Evolutionary conservation across 495 filamentous ascomycete genomes (phyloP), one percentile per base, ranked within the genome.

Genomic region (Penicillium silybi): DNA sequence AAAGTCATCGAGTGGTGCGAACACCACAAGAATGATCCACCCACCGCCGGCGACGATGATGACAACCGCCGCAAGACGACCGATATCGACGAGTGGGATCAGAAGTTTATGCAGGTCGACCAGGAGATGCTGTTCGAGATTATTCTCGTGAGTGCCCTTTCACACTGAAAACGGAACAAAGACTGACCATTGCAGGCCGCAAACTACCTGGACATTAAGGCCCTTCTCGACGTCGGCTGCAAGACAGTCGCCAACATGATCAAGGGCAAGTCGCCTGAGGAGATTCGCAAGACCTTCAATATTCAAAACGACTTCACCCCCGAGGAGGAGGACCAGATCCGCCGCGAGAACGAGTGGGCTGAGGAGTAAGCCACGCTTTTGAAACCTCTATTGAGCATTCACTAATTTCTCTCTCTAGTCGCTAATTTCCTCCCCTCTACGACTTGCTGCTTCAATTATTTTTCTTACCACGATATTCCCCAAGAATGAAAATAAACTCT

Each of bases 111-210:
- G 93, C 93, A 97, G 72, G 93, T 98, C 8, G 93, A 98, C 65
- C 93, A 98, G 66, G 93, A 98, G 73, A 96, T 98, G 93, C 82
- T 98, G 1, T 98, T 98, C 55, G 93, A 98, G 77, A 97, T 98
- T 64, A 98, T 98, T 55, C 77, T 98, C 25, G 91, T 95, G 82
- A 44, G 88, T 82, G n/a, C n/a, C 40, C 16, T 13, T 6, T 3
- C 16, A 26, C n/a, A 32, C 29, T 13, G 29, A 32, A 32, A 32
- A 32, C 29, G 29, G 29, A 32, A 10, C 22, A 29, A 11, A 22
- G 15, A 43, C 50, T 52, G 45, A 59, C 22, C 41, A 11, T 8
- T 19, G 25, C 40, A 81, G 76, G 85, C 84, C 13, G 83, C 84
- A 54, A 88, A 89, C 68, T 89, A 86, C 64, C 75, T 89, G 32